Conservation (phyloP, 192 early-diverging fungal genomes). For the Podila clonocystis region DNA sequence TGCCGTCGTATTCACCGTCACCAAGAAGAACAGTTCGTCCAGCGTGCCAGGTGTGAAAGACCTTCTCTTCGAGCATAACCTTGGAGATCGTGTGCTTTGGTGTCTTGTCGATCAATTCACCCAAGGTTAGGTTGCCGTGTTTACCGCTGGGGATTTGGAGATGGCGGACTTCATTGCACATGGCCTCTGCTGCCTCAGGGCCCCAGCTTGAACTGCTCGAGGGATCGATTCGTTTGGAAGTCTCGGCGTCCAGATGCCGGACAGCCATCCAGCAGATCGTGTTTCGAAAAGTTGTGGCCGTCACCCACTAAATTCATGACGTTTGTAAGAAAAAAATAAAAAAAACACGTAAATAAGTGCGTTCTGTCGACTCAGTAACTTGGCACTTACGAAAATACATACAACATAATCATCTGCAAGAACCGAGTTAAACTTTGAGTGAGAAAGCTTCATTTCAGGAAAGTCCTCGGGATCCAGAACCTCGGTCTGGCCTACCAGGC, state of each 20-base stretch:
- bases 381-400: not conserved
- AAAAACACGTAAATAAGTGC: too few species aligned
- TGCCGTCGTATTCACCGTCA: not conserved
- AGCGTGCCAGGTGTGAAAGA: not conserved
- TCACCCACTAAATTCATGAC: not conserved
- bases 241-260: not conserved
- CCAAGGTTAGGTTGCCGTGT: not conserved
- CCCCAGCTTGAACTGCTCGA: not conserved
- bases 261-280: not conserved
- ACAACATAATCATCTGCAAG: not conserved
- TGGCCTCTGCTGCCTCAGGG: slow-evolving; percentile 6
- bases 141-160: not conserved
- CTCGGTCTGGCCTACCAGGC: not conserved
- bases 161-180: slow-evolving; percentile 1
- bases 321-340: too few species aligned
- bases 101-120: not conserved
- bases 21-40: slow-evolving; percentile 4
- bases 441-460: not conserved
- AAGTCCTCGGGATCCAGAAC: not conserved
- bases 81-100: slow-evolving; percentile 1
- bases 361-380: too few species aligned
- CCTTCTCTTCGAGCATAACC: slow-evolving; percentile 5
- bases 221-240: not conserved
- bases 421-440: not conserved
- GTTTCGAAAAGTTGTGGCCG: not conserved